Percentiles rank a stretch among this genome's conserved stretches.
Evolutionary conservation across 2,329 filamentous ascomycete species (phyloP).

Genomic region (Cladophialophora exuberans): DNA sequence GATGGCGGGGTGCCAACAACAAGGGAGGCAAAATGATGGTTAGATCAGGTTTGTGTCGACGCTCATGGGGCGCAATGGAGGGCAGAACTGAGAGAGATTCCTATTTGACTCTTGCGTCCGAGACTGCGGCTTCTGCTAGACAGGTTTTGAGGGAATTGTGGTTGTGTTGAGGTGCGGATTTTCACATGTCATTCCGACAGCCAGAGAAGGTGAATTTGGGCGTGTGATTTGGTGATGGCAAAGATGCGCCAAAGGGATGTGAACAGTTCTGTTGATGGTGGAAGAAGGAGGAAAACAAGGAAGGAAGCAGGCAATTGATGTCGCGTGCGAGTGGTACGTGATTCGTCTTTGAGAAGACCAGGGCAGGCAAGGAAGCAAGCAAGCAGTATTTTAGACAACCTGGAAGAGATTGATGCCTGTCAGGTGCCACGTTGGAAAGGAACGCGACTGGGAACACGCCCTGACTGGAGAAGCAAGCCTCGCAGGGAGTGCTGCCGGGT

Average conservation of each 20-base stretch:
- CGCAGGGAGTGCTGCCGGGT: no score
- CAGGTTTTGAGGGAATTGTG: conserved; percentile 6
- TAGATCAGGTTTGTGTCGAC: background rate
- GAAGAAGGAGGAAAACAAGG: conserved; percentile 4
- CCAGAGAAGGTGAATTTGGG: background rate
- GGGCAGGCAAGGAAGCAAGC: background rate
- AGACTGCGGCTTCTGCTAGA: background rate
- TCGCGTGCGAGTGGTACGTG: conserved; percentile 10
- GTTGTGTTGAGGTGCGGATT: conserved; percentile 23
- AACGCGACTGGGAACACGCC: background rate
- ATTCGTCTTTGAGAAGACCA: background rate
- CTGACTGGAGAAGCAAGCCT: no score
- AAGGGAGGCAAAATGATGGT: conserved; percentile 33
- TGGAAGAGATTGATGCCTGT: no score
- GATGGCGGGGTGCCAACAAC: conserved; percentile 53
- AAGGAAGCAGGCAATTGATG: background rate
- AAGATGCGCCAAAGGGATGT: background rate
- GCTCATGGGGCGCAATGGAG: background rate
- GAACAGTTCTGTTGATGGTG: background rate
- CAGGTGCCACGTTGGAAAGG: background rate
- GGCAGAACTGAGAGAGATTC: background rate
- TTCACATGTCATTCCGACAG: conserved; percentile 32
- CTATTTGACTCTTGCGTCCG: background rate
- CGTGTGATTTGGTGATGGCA: background rate
- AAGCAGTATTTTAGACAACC: no score